These are phyloP conservation scores for Wilcoxina mikolae DNA, from an alignment of 495 filamentous ascomycete genomes.

Conservation along the genomic window DNA sequence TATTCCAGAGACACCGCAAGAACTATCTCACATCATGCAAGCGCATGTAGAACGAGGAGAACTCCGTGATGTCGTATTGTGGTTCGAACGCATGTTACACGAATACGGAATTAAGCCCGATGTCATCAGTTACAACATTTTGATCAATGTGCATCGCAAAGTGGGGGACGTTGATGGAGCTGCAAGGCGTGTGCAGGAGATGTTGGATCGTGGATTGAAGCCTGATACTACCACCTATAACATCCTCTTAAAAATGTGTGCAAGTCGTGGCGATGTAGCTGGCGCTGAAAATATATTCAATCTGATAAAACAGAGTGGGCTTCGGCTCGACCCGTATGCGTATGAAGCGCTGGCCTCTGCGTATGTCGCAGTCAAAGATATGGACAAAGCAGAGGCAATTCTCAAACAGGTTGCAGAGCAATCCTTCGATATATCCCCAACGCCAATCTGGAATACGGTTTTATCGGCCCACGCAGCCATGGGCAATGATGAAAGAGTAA, in stretches of 20 bases:
- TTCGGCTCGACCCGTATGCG: constrained; percentile 38
- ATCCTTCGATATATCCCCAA: constrained; percentile 34
- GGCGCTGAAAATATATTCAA: constrained; percentile 47
- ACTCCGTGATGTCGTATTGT: constrained; percentile 37
- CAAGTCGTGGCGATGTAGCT: constrained; percentile 59
- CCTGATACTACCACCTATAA: constrained; percentile 51
- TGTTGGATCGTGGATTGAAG: constrained; percentile 34
- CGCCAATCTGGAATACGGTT: constrained; percentile 65
- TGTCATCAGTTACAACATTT: constrained; percentile 53
- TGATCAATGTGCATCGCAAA: constrained; percentile 55
- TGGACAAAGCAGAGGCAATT: constrained; percentile 48
- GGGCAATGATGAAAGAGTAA: background rate
- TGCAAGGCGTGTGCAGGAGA: constrained; percentile 41
- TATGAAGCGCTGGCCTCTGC: constrained; percentile 50
- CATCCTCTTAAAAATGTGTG: constrained; percentile 56
- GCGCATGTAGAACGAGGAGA: constrained; percentile 44
- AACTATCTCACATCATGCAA: constrained; percentile 24
- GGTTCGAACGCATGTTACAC: constrained; percentile 44
- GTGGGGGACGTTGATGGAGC: constrained; percentile 50
- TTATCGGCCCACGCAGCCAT: constrained; percentile 28
- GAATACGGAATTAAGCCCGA: constrained; percentile 39
- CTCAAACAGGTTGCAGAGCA: constrained; percentile 33
- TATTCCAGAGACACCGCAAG: constrained; percentile 30
- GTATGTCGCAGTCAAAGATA: constrained; percentile 48
- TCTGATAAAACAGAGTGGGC: constrained; percentile 34